Conservation (phyloP, 2,329 filamentous ascomycete genomes). For the Chrysosphaeria jannelii region DNA sequence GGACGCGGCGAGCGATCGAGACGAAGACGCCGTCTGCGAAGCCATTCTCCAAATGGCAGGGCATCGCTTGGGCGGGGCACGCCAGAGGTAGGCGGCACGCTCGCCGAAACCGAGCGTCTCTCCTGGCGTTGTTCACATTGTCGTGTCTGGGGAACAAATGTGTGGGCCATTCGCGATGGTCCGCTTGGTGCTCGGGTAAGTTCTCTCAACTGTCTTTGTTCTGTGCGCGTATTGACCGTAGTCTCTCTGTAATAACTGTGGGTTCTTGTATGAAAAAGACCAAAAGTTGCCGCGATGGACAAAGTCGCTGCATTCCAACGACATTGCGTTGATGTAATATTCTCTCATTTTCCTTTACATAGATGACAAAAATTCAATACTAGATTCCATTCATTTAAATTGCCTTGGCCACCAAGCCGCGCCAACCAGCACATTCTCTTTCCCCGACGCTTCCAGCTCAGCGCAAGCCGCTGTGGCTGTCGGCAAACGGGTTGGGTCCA, state of each 20-base stretch:
- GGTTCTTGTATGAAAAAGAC: slow-evolving; percentile 64
- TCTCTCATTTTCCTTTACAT: too few species aligned
- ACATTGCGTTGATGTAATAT: slow-evolving; percentile 5
- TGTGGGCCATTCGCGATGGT: slow-evolving; percentile 87
- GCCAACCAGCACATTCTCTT: too few species aligned
- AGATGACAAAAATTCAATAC: too few species aligned
- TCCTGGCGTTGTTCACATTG: slow-evolving; percentile 80
- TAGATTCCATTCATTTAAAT: too few species aligned
- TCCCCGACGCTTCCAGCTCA: too few species aligned
- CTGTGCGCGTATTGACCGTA: slow-evolving; percentile 8
- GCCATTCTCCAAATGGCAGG: slow-evolving; percentile 50
- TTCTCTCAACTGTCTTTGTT: slow-evolving; percentile 3
- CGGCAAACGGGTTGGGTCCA: slow-evolving; percentile 4
- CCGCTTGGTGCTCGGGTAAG: slow-evolving; percentile 58
- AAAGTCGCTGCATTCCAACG: slow-evolving; percentile 28
- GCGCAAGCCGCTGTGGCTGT: too few species aligned
- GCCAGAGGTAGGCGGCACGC: slow-evolving; percentile 40
- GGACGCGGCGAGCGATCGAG: slow-evolving; percentile 78
- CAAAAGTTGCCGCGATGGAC: slow-evolving; percentile 55
- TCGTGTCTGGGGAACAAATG: slow-evolving; percentile 57
- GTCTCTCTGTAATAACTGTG: slow-evolving; percentile 84
- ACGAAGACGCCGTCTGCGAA: slow-evolving; percentile 80
- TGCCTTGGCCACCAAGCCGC: too few species aligned
- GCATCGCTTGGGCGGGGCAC: slow-evolving; percentile 43
- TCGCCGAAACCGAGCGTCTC: slow-evolving; percentile 48